A percentile compares a stretch with the other conserved stretches of the same genome.
These are phyloP conservation scores for Yarrowia porcina DNA, from an alignment of 805 yeast species.

Conservation along the genomic window DNA sequence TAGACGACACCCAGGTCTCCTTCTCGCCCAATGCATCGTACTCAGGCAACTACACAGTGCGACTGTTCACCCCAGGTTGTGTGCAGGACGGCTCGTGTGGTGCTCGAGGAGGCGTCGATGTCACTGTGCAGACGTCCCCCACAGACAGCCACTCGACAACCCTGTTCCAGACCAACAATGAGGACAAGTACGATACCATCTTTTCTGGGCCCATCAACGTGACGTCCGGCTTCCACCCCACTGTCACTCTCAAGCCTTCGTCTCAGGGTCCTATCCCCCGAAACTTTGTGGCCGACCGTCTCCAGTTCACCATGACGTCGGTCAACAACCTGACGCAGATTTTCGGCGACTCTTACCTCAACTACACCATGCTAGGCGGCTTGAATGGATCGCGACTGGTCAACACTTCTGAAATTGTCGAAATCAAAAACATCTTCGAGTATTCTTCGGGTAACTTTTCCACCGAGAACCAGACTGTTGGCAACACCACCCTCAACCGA, in stretches of 20 bases:
- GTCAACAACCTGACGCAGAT: slow-evolving; percentile 29
- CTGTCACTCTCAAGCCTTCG: slow-evolving; percentile 45
- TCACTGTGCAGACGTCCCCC: slow-evolving; percentile 54
- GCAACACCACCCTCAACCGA: slow-evolving; percentile 48
- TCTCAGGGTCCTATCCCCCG: slow-evolving; percentile 38
- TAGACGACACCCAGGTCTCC: slow-evolving; percentile 43
- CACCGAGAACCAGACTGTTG: slow-evolving; percentile 40
- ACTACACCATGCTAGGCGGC: slow-evolving; percentile 35
- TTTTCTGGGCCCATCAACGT: slow-evolving; percentile 66
- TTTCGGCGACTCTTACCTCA: slow-evolving; percentile 22
- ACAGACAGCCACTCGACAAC: slow-evolving; percentile 43
- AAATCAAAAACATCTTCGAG: slow-evolving; percentile 77
- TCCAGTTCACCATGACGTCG: slow-evolving; percentile 43
- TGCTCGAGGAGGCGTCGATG: slow-evolving; percentile 73
- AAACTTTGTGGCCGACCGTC: slow-evolving; percentile 68
- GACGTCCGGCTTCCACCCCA: slow-evolving; percentile 40
- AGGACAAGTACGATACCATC: slow-evolving; percentile 74
- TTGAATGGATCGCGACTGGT: slow-evolving; percentile 1
- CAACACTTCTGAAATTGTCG: slow-evolving; percentile 27
- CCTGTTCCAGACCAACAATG: slow-evolving; percentile 76
- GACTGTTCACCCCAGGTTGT: slow-evolving; percentile 88
- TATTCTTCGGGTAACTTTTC: slow-evolving; percentile 70
- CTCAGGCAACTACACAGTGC: slow-evolving; percentile 71
- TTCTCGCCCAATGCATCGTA: slow-evolving; percentile 67
- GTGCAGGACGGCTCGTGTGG: slow-evolving; percentile 60